A percentile compares a stretch with the other conserved stretches of the same genome.
These are phyloP conservation scores for Suillus hirtellus DNA, from an alignment of 768 basidiomycete genomes.

Conservation along the genomic window DNA sequence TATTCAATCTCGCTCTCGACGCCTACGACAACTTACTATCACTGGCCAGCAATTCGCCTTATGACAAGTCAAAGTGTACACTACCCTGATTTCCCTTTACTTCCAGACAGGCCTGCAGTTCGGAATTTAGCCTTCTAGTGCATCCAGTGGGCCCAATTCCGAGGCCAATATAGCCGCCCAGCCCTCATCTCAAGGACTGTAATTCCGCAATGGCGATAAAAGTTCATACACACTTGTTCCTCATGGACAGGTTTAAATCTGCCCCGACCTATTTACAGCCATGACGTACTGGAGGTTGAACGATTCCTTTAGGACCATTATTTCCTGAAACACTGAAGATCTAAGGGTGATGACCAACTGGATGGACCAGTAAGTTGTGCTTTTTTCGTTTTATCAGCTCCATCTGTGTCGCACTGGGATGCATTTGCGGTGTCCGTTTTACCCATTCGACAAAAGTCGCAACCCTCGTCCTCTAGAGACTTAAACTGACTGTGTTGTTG, in stretches of 20 bases:
- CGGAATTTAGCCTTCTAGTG: not conserved
- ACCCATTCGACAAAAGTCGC: not conserved
- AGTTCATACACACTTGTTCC: not conserved
- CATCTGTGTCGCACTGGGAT: not conserved
- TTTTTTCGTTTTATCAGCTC: not conserved
- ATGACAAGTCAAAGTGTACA: not conserved
- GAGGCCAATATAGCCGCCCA: too few species aligned
- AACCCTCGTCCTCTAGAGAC: not conserved
- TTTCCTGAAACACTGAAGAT: not conserved
- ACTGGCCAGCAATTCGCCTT: not conserved
- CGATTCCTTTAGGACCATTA: not conserved
- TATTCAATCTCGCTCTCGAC: not conserved
- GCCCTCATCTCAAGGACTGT: not conserved
- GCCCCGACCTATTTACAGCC: not conserved
- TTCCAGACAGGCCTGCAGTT: not conserved
- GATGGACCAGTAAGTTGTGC: not conserved
- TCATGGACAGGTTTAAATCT: not conserved
- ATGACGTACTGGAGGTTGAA: not conserved
- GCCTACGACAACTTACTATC: not conserved
- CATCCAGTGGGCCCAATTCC: not conserved
- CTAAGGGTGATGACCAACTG: not conserved
- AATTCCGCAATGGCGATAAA: not conserved
- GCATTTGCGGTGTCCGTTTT: not conserved
- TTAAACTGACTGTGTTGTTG: not conserved
- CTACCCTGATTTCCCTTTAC: not conserved